phyloP scores from a whole-genome alignment of 1,139 yeast species.

The Hanseniaspora sp. region DNA sequence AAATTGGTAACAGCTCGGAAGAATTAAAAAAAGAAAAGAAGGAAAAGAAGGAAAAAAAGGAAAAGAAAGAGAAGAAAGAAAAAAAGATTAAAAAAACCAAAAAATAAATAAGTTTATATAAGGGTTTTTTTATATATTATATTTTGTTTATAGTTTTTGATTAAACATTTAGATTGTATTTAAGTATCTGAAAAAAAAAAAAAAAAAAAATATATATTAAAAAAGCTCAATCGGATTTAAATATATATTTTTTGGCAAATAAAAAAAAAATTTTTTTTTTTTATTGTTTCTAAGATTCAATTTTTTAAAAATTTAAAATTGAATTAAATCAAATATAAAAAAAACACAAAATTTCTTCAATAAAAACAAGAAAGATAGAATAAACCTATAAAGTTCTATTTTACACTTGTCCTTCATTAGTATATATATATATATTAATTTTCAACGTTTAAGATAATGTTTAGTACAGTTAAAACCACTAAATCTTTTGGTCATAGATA shows the following conservation, averaged over 20 bases:
- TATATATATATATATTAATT: neutral
- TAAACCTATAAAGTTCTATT: neutral
- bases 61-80: slow-evolving; percentile 2
- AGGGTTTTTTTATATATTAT: neutral
- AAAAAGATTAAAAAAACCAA: slow-evolving; percentile 9
- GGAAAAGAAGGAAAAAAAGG: slow-evolving; percentile 5
- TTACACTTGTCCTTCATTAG: neutral
- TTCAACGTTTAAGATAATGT: neutral
- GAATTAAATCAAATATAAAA: neutral
- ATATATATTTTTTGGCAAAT: neutral
- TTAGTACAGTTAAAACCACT: neutral
- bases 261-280: neutral
- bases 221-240: no score
- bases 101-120: neutral
- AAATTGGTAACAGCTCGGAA: slow-evolving; percentile 3
- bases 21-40: slow-evolving; percentile 1
- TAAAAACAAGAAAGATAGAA: neutral
- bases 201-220: no score
- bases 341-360: no score
- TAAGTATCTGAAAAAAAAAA: neutral
- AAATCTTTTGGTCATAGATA: slow-evolving; percentile 9
- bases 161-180: no score
- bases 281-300: no score
- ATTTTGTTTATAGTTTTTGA: neutral
- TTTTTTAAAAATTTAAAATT: no score